phyloP scores from a whole-genome alignment of 2,329 filamentous ascomycete genomes.

The Arthrobotrys sphaeroides region DNA sequence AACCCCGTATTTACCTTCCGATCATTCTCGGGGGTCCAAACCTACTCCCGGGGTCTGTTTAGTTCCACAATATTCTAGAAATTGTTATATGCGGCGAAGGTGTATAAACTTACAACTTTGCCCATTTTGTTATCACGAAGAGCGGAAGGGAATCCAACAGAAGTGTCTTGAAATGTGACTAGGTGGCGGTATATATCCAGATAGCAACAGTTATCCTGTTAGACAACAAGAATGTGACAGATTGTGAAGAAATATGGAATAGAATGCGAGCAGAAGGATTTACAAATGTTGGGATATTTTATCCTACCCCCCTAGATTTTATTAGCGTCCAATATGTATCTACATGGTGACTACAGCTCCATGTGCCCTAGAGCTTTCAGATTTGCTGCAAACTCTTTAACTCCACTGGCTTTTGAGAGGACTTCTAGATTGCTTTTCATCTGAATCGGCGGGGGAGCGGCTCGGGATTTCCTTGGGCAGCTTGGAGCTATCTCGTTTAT shows the following conservation, averaged over 20 bases:
- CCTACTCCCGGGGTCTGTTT: slow-evolving; percentile 35
- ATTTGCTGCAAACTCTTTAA: not conserved
- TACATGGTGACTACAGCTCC: not conserved
- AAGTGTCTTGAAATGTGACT: not conserved
- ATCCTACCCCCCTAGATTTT: not conserved
- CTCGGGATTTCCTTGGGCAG: not conserved
- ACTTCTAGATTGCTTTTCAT: slow-evolving; percentile 11
- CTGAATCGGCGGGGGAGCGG: not conserved
- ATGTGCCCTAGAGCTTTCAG: not conserved
- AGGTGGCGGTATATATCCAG: not conserved
- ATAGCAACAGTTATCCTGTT: not conserved
- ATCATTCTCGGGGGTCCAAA: slow-evolving; percentile 58
- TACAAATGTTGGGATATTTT: not conserved
- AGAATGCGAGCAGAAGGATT: slow-evolving; percentile 13
- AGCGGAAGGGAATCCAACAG: not conserved
- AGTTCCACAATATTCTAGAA: not conserved
- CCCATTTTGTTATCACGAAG: slow-evolving; percentile 33
- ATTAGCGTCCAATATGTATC: too few species aligned
- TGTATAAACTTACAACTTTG: slow-evolving; percentile 36
- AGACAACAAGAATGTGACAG: not conserved
- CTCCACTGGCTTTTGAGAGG: slow-evolving; percentile 7
- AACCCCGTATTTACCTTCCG: slow-evolving; percentile 52
- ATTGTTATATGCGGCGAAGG: not conserved
- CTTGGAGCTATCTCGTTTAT: not conserved
- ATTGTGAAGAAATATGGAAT: not conserved